Evolutionary conservation across 345 rosid species (phyloP).

Genomic region (Acer negundo): DNA sequence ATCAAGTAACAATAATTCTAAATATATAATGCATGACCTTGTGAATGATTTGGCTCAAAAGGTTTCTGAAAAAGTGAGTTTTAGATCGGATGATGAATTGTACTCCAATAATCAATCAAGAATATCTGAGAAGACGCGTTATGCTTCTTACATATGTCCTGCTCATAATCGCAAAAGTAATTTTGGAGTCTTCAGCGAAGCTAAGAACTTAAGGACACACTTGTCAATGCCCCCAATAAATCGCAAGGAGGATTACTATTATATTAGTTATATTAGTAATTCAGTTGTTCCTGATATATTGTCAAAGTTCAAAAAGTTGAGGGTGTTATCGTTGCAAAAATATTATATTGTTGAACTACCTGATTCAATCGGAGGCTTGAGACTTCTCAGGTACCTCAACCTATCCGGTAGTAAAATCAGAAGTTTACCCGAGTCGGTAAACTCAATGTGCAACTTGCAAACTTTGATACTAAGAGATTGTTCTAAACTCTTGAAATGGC

Average conservation of each 20-base stretch:
- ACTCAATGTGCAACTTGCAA: constrained; percentile 2
- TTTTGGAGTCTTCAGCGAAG: background rate
- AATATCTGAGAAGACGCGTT: too few species aligned
- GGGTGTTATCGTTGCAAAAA: background rate
- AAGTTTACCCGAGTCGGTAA: constrained; percentile 11
- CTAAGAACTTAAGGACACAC: background rate
- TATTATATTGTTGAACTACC: background rate
- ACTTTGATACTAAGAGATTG: constrained; percentile 13
- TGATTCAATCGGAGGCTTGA: background rate
- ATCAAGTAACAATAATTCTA: too few species aligned
- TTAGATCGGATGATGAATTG: too few species aligned
- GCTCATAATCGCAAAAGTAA: background rate
- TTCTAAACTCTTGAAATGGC: background rate
- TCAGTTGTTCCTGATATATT: background rate
- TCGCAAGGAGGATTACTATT: background rate
- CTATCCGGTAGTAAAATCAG: background rate
- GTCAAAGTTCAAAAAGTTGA: background rate
- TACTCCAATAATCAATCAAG: too few species aligned
- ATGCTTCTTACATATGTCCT: background rate
- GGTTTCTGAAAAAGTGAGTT: too few species aligned
- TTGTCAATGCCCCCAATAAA: background rate
- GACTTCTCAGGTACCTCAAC: constrained; percentile 6
- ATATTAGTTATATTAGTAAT: background rate
- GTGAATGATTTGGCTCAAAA: too few species aligned
- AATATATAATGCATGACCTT: too few species aligned